Base-by-base conservation (phyloP, 345 rosid species). In the Angophora floribunda region DNA sequence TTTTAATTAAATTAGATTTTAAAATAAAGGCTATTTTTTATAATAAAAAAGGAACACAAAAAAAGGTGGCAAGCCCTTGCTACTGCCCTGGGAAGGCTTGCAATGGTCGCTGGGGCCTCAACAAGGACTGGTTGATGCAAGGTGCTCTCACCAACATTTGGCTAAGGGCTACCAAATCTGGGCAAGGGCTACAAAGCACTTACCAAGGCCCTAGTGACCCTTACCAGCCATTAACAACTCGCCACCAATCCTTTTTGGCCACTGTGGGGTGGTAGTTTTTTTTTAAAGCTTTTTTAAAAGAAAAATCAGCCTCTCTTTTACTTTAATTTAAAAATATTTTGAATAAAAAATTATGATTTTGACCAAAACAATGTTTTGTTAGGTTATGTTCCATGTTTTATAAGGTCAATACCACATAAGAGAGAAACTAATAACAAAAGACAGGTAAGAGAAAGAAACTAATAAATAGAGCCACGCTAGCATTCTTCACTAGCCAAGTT, bases 91-190 rank as follows among this genome's bases (percentile, higher is more conserved):
- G 67, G 26, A 61, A 30, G 67, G 67, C 32, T 26, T 5, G 32
- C 30, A 61, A 28, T 4, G 16, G 16, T 61, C 15, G 4, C 0
- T 28, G 0, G 13, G 75, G 36, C 36, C 17, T 63, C 7, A 17
- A 8, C 14, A n/a, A 61, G 70, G 70, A 32, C 14, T 28, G 30
- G 36, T 13, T 61, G 36, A 28, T 61, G 8, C 2, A 2, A 61
- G 70, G 70, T 0, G 16, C 15, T 8, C 70, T n/a, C 30, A 14
- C 36, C 70, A 63, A n/a, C 17, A 28, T 63, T 2, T 63, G 3
- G 65, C 0, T 26, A 6, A 59, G 13, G 14, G 30, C 24, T 26
- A 5, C 14, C 0, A 26, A 3, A 59, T 59, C 1, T 26, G 4
- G 26, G 65, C 65, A 59, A 59, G 13, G 65, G 65, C 30, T n/a